Evolutionary conservation across 1,139 yeast species (phyloP).

Genomic region (Starmera stellimalicola): DNA sequence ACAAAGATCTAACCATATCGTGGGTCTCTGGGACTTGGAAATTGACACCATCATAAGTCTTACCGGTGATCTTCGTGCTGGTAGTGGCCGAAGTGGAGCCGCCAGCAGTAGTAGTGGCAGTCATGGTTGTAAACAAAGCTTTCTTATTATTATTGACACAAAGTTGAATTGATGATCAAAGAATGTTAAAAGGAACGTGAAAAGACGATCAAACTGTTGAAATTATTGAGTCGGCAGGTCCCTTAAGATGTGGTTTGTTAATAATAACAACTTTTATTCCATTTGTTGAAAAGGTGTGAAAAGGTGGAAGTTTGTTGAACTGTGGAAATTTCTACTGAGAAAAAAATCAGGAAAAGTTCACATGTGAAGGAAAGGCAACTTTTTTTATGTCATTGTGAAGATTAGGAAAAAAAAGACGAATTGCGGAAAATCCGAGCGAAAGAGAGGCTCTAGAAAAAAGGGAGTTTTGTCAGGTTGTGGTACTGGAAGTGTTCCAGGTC

Average conservation of each 20-base stretch:
- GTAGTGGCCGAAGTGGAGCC: not conserved
- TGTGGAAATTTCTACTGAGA: not conserved
- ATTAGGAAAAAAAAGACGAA: too few relatives aligned
- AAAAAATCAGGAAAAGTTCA: not conserved
- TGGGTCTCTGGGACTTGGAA: conserved; percentile 73
- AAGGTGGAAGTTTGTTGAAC: not conserved
- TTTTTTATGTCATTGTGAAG: too few relatives aligned
- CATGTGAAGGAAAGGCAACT: conserved; percentile 2
- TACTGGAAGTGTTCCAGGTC: too few relatives aligned
- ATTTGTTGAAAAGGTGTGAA: not conserved
- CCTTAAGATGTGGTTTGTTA: not conserved
- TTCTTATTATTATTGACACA: not conserved
- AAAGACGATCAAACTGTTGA: not conserved
- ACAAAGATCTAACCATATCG: conserved; percentile 77
- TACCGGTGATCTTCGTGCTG: conserved; percentile 23
- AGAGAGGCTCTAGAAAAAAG: too few relatives aligned
- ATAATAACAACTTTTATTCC: not conserved
- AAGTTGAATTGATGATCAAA: not conserved
- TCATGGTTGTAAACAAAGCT: too few relatives aligned
- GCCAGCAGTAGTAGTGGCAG: not conserved
- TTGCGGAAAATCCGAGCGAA: too few relatives aligned
- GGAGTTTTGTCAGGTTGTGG: too few relatives aligned
- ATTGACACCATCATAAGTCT: conserved; percentile 32
- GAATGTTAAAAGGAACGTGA: not conserved
- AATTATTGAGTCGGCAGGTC: not conserved